Evolutionary conservation across 495 filamentous ascomycete species (phyloP).

Genomic region (Penicillium coffeae): DNA sequence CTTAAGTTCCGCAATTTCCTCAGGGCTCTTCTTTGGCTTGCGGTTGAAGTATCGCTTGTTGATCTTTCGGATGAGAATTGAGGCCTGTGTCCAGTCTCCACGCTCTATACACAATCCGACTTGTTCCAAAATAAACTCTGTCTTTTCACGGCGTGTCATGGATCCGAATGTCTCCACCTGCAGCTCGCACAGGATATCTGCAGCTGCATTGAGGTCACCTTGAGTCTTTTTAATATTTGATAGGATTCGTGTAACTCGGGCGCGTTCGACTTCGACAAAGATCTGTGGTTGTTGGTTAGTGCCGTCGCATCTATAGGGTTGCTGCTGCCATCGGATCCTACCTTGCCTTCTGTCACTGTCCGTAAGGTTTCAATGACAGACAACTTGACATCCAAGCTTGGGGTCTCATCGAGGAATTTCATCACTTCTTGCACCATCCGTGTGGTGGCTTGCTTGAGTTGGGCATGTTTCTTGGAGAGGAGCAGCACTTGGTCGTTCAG

Average conservation of each 20-base stretch:
- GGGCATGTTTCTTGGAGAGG: slow-evolving; percentile 98
- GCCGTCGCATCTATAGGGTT: background rate
- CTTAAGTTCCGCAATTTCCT: slow-evolving; percentile 83
- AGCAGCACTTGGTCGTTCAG: slow-evolving; percentile 94
- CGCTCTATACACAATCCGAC: slow-evolving; percentile 93
- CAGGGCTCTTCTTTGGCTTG: slow-evolving; percentile 82
- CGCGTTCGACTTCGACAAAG: slow-evolving; percentile 97
- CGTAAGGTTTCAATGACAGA: slow-evolving; percentile 90
- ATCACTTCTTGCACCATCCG: slow-evolving; percentile 98
- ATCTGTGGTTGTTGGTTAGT: slow-evolving; percentile 52
- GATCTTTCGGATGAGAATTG: slow-evolving; percentile 93
- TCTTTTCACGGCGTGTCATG: slow-evolving; percentile 96
- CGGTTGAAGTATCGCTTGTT: slow-evolving; percentile 85
- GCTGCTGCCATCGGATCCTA: slow-evolving; percentile 23
- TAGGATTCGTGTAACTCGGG: slow-evolving; percentile 88
- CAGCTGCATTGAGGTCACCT: slow-evolving; percentile 83
- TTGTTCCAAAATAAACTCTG: slow-evolving; percentile 95
- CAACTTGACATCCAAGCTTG: slow-evolving; percentile 79
- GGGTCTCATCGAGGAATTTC: slow-evolving; percentile 79
- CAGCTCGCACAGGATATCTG: slow-evolving; percentile 91
- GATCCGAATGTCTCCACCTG: slow-evolving; percentile 99
- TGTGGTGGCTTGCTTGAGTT: slow-evolving; percentile 97
- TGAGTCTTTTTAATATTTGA: slow-evolving; percentile 96
- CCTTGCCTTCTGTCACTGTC: slow-evolving; percentile 97
- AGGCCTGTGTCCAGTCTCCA: slow-evolving; percentile 92